Evolutionary conservation across 2,329 filamentous ascomycete species (phyloP), one percentile per base, ranked within the genome.

Genomic region (Cladosporium sp.): DNA sequence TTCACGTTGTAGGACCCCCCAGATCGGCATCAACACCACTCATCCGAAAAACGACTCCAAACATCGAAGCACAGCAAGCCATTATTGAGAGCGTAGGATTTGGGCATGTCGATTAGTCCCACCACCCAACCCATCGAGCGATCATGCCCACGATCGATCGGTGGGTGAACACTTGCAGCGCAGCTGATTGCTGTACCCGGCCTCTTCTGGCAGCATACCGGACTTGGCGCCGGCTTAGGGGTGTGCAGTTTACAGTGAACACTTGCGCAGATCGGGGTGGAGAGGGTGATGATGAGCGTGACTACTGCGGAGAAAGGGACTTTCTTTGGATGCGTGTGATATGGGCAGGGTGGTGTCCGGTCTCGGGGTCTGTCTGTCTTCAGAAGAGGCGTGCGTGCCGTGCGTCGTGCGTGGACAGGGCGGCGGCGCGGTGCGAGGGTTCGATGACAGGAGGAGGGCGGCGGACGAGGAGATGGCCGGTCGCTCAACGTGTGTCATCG

Each of bases 401-500:
- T 33, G 31, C 10, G 31, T 33, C 28, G 28, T 31, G 50, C 23
- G 28, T 12, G 40, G 40, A 46, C 40, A 46, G 40, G 33, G 33
- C 33, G 46, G 49, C 26, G 52, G 52, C 52, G 52, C 28, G 28
- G 52, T 33, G 52, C 26, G 26, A 29, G 50, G 28, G 50, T 29
- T 40, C n/a, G n/a, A 46, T 46, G 40, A 46, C 40, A 46, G 40
- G 40, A 46, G 40, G 37, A 40, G 37, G 18, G 6, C 5, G 49
- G 50, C 23, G 31, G 53, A 31, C 29, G 33, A 26, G 16, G 35
- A 26, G 55, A 33, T 40, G 52, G 52, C 52, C 52, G 52, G 33
- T 40, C 23, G 33, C 55, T 57, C 55, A 57, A 57, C 55, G 55
- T 57, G 33, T 57, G 55, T 57, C 55, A 57, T 57, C 33, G 55